Evolutionary conservation across 2,329 filamentous ascomycete genomes (phyloP).

Genomic region (Trichoderma polysporum): DNA sequence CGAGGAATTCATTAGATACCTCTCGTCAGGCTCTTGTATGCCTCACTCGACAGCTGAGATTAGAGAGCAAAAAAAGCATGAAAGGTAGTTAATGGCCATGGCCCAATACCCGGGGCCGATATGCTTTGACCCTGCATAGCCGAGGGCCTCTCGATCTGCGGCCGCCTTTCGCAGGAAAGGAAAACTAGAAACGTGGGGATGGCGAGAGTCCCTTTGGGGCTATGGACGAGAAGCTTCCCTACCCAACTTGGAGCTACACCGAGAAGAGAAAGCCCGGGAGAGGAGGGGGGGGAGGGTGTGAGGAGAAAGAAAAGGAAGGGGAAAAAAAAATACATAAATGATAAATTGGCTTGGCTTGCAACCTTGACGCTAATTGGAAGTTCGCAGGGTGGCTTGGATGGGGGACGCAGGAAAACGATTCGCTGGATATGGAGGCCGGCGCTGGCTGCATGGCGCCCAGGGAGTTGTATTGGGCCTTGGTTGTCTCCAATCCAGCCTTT

Average conservation of each 20-base stretch:
- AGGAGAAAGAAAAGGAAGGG: background rate
- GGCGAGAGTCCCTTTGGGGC: slow-evolving; percentile 27
- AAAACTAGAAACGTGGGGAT: slow-evolving; percentile 31
- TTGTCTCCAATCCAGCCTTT: slow-evolving; percentile 35
- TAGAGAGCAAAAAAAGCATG: background rate
- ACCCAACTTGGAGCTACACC: slow-evolving; percentile 15
- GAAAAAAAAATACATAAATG: background rate
- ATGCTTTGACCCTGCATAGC: slow-evolving; percentile 38
- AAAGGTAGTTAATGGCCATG: slow-evolving; percentile 10
- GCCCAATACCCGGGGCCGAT: slow-evolving; percentile 3
- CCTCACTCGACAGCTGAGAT: background rate
- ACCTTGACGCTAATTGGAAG: slow-evolving; percentile 20
- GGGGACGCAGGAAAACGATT: slow-evolving; percentile 13
- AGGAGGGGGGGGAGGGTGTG: background rate
- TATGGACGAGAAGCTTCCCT: slow-evolving; percentile 7
- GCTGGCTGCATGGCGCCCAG: slow-evolving; percentile 24
- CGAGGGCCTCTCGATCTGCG: slow-evolving; percentile 41
- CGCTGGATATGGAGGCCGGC: slow-evolving; percentile 17
- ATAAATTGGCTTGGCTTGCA: slow-evolving; percentile 13
- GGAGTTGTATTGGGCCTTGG: slow-evolving; percentile 14
- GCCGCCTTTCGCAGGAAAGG: slow-evolving; percentile 31
- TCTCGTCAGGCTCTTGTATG: background rate
- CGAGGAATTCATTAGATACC: background rate
- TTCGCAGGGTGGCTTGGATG: slow-evolving; percentile 13
- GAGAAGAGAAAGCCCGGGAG: slow-evolving; percentile 8